Base-by-base conservation (phyloP, 2,329 filamentous ascomycete species). In the Pyrenochaeta sp. region DNA sequence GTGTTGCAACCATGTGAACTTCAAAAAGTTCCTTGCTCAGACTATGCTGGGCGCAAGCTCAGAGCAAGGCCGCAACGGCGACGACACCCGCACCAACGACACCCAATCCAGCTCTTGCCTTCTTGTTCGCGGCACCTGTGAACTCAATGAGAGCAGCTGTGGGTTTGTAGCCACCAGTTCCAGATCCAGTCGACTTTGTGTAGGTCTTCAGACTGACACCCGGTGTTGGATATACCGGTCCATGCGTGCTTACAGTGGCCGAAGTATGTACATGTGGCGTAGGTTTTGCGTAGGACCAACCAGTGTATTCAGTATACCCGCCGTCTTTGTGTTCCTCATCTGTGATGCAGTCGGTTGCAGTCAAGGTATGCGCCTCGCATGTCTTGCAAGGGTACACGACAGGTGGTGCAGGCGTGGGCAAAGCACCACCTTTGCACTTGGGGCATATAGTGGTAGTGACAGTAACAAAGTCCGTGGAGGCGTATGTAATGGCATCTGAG, bases 371-470 rank as follows among this genome's bases (percentile, higher is more conserved):
- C 7, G 45, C 41, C 18, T 48, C 44, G 50, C 58, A 61, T 5
- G 49, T 49, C 14, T 56, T 49, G 49, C 56, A 56, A 11, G 58
- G 42, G 21, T 61, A 47, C 21, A 61, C 33, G 46, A 56, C 58
- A 6, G 58, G 56, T 4, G 55, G 45, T 15, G 45, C 29, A 37
- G 51, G 51, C 2, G 49, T 52, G 10, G 51, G 20, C 20, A 39
- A 12, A 17, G 33, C 21, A 10, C 17, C 33, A 15, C 21, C 56
- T 7, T 35, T 18, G 49, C 49, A 56, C 10, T 37, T 29, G 12
- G 47, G 45, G 30, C 49, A 55, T 10, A 52, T 42, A 2, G 58
- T 59, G 2, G 43, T 57, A 3, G 52, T 54, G 2, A 59, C 56
- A n/a, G 52, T 56, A 43, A 59, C 11, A 42, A 59, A 59, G 14